phyloP scores from a whole-genome alignment of 352 stramenopile species.

The Thalassiosira livingstoniorum region DNA sequence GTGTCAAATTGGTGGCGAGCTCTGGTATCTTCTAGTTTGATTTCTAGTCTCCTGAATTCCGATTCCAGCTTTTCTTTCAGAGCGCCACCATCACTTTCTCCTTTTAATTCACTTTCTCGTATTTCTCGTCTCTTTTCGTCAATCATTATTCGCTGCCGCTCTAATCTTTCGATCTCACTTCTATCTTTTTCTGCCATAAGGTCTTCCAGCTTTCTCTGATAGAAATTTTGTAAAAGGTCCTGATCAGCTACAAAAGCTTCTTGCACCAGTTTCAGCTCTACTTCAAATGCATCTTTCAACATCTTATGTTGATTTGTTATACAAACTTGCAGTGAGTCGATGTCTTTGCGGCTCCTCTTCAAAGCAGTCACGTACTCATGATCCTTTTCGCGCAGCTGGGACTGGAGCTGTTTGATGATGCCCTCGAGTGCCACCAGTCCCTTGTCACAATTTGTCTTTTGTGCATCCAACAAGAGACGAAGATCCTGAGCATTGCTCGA shows the following conservation, averaged over 20 bases:
- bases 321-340: conserved; percentile 46
- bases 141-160: conserved; percentile 42
- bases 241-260: conserved; percentile 44
- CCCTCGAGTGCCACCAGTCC: conserved; percentile 45
- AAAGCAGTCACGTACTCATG: conserved; percentile 60
- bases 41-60: conserved; percentile 47
- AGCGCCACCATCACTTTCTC: conserved; percentile 24
- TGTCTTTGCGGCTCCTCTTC: conserved; percentile 50
- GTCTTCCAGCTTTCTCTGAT: conserved; percentile 49
- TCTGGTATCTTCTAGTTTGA: conserved; percentile 50
- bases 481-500: conserved; percentile 48
- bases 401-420: conserved; percentile 42
- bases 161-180: conserved; percentile 31
- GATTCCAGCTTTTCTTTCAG: conserved; percentile 48
- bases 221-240: conserved; percentile 24
- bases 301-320: conserved; percentile 48
- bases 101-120: conserved; percentile 40
- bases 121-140: conserved; percentile 46
- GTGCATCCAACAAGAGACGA: conserved; percentile 40
- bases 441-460: conserved; percentile 38
- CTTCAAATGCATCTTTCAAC: conserved; percentile 54
- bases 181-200: conserved; percentile 49
- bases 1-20: conserved; percentile 48
- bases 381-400: conserved; percentile 56
- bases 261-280: conserved; percentile 53